These are phyloP conservation scores for Calocybe gangraenosa DNA, from an alignment of 768 basidiomycete genomes.

Conservation along the genomic window DNA sequence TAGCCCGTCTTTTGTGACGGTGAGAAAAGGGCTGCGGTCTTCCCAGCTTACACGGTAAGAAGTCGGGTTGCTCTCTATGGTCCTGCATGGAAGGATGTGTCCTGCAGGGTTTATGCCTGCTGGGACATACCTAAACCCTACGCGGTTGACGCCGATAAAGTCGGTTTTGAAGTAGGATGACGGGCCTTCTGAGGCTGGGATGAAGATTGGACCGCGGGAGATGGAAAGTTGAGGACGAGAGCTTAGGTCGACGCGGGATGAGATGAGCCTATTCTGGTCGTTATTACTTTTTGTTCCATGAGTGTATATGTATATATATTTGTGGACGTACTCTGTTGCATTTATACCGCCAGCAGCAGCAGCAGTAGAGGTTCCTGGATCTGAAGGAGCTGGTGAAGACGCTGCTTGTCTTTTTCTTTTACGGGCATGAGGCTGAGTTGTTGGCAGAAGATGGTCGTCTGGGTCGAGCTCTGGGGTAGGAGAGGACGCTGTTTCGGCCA, in stretches of 20 bases:
- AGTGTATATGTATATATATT: no score
- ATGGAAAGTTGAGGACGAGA: slow-evolving; percentile 67
- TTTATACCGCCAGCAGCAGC: slow-evolving; percentile 26
- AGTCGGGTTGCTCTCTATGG: slow-evolving; percentile 75
- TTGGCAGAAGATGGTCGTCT: slow-evolving; percentile 14
- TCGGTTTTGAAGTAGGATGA: slow-evolving; percentile 67
- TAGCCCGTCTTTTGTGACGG: slow-evolving; percentile 74
- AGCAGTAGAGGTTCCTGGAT: slow-evolving; percentile 31
- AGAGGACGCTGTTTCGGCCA: slow-evolving; percentile 29
- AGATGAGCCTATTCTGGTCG: slow-evolving; percentile 43
- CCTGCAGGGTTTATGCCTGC: slow-evolving; percentile 68
- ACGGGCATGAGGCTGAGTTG: slow-evolving; percentile 28
- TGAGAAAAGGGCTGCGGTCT: slow-evolving; percentile 79
- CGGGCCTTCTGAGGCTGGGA: slow-evolving; percentile 48
- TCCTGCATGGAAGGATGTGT: slow-evolving; percentile 60
- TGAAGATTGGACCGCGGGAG: slow-evolving; percentile 70
- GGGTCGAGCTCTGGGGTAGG: slow-evolving; percentile 25
- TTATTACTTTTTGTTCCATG: slow-evolving; percentile 12
- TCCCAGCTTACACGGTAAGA: slow-evolving; percentile 82
- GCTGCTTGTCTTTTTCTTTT: slow-evolving; percentile 59
- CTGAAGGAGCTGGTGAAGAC: slow-evolving; percentile 59
- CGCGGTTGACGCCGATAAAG: slow-evolving; percentile 65
- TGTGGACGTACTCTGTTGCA: slow-evolving; percentile 33
- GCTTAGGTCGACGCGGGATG: slow-evolving; percentile 64
- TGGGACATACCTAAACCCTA: slow-evolving; percentile 77